These are phyloP conservation scores for Fusarium sp. DNA, from an alignment of 2,329 filamentous ascomycete species.

Conservation along the genomic window DNA sequence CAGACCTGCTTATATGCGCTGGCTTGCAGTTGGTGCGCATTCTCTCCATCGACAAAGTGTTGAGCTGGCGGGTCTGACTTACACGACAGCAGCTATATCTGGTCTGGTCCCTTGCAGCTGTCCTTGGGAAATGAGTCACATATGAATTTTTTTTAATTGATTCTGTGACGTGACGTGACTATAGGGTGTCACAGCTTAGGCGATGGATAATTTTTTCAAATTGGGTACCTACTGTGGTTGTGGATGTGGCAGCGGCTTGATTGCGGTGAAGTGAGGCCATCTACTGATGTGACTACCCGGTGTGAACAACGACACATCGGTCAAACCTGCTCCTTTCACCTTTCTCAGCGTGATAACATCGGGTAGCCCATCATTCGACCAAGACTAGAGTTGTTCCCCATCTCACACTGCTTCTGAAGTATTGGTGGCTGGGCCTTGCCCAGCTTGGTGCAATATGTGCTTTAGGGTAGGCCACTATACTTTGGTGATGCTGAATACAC, in stretches of 20 bases:
- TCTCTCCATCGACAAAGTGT: slow-evolving; percentile 1
- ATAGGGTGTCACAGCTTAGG: not conserved
- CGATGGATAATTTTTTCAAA: not conserved
- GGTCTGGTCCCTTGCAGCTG: slow-evolving; percentile 29
- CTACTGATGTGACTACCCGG: slow-evolving; percentile 12
- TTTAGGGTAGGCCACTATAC: not conserved
- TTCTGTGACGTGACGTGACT: slow-evolving; percentile 8
- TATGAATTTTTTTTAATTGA: not conserved
- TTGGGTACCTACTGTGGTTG: not conserved
- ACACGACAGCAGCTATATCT: slow-evolving; percentile 26
- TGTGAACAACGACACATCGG: slow-evolving; percentile 9
- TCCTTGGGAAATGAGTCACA: slow-evolving; percentile 21
- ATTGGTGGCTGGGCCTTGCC: not conserved
- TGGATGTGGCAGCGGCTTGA: not conserved
- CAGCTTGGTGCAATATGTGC: not conserved
- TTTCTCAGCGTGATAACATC: not conserved
- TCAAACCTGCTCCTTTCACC: not conserved
- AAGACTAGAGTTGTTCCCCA: not conserved
- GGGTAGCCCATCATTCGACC: not conserved
- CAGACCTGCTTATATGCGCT: slow-evolving; percentile 12
- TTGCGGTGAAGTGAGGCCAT: slow-evolving; percentile 32
- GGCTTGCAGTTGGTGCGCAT: slow-evolving; percentile 26
- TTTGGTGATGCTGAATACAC: not conserved
- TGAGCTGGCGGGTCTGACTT: slow-evolving; percentile 28
- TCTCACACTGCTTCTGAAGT: not conserved